These are phyloP conservation scores for Candida methanosorbosa DNA, from an alignment of 805 yeast species.

Conservation along the genomic window DNA sequence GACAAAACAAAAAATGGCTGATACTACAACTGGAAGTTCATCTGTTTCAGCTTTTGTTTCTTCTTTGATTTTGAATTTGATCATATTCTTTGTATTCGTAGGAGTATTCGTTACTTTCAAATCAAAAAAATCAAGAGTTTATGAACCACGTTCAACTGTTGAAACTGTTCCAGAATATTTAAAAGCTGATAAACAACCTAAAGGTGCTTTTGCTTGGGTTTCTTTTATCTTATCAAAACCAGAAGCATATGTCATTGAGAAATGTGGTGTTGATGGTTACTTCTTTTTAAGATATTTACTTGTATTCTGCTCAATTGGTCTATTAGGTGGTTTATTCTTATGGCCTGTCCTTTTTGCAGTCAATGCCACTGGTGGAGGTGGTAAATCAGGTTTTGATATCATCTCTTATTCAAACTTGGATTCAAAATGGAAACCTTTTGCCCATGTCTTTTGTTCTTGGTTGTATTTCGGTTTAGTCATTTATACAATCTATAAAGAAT, in stretches of 20 bases:
- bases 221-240: conserved; percentile 42
- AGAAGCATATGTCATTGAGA: conserved; percentile 55
- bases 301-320: conserved; percentile 42
- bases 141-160: conserved; percentile 41
- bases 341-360: conserved; percentile 71
- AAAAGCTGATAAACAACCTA: conserved; percentile 33
- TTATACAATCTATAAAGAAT: conserved; percentile 63
- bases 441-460: conserved; percentile 75
- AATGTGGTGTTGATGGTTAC: conserved; percentile 69
- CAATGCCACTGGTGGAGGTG: conserved; percentile 61
- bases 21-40: conserved; percentile 9
- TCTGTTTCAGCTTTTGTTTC: conserved; percentile 44
- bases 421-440: conserved; percentile 57
- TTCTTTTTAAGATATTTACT: conserved; percentile 60
- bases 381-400: conserved; percentile 50
- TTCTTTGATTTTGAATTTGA: conserved; percentile 34
- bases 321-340: conserved; percentile 43
- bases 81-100: conserved; percentile 33
- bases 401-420: conserved; percentile 56
- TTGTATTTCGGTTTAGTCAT: conserved; percentile 56
- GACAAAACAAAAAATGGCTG: conserved; percentile 1
- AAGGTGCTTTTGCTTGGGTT: conserved; percentile 48
- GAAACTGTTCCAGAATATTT: conserved; percentile 37
- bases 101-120: conserved; percentile 31
- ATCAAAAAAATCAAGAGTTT: conserved; percentile 37